Conservation (phyloP, 1,284 basidiomycete species). For the Ceratobasidium sp. region DNA sequence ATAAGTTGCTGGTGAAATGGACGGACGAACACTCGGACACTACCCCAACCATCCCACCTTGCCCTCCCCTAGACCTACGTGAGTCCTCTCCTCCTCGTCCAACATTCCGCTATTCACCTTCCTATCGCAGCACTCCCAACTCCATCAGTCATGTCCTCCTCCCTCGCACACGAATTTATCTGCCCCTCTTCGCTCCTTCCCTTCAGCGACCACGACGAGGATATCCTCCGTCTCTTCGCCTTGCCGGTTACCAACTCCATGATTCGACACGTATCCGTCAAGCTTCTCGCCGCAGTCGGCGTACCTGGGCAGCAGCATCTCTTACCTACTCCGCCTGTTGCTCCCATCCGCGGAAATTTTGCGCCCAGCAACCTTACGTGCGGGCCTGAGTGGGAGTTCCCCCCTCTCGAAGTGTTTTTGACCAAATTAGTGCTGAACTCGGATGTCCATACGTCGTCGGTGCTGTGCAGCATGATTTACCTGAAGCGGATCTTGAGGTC, state of each 20-base stretch:
- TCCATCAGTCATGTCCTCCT: neutral
- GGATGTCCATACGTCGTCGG: slow-evolving; percentile 18
- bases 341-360: slow-evolving; percentile 24
- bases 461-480: slow-evolving; percentile 26
- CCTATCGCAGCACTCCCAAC: too few species aligned
- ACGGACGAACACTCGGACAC: too few species aligned
- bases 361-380: neutral
- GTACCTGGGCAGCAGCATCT: neutral
- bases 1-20: too few species aligned
- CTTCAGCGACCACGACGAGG: slow-evolving; percentile 3
- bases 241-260: slow-evolving; percentile 17
- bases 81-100: too few species aligned
- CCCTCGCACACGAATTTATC: too few species aligned
- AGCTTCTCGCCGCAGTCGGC: slow-evolving; percentile 3
- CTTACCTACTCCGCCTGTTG: slow-evolving; percentile 15
- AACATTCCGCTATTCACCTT: too few species aligned
- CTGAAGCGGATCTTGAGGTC: slow-evolving; percentile 12
- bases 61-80: too few species aligned
- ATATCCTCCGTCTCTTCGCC: slow-evolving; percentile 8
- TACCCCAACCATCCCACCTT: too few species aligned
- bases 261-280: neutral
- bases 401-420: slow-evolving; percentile 17
- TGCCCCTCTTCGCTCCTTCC: slow-evolving; percentile 9
- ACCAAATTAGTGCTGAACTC: neutral
- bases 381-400: slow-evolving; percentile 18